These are phyloP conservation scores for Cadophora malorum DNA, from an alignment of 2,329 filamentous ascomycete species.

Conservation along the genomic window DNA sequence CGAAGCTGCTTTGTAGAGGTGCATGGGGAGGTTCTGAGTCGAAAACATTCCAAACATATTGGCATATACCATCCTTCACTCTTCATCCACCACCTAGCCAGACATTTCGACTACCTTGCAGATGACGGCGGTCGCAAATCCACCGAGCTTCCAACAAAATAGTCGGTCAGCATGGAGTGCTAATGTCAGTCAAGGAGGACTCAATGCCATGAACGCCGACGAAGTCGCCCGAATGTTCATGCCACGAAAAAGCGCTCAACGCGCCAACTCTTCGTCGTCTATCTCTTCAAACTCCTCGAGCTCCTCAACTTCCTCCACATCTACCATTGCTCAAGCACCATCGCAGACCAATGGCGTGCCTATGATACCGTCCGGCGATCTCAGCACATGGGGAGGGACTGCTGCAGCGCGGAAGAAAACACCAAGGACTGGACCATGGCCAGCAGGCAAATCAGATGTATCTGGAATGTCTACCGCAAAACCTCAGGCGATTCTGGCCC, in stretches of 20 bases:
- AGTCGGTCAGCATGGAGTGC: slow-evolving; percentile 70
- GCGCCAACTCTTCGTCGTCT: slow-evolving; percentile 91
- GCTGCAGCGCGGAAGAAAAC: slow-evolving; percentile 57
- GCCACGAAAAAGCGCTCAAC: slow-evolving; percentile 84
- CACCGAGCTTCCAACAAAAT: slow-evolving; percentile 67
- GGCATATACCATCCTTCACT: slow-evolving; percentile 27
- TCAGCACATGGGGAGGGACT: slow-evolving; percentile 43
- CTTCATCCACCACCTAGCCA: slow-evolving; percentile 19
- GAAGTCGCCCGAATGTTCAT: slow-evolving; percentile 88
- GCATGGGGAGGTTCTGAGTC: slow-evolving; percentile 31
- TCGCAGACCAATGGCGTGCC: slow-evolving; percentile 65
- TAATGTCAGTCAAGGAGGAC: slow-evolving; percentile 64
- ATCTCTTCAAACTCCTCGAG: slow-evolving; percentile 69
- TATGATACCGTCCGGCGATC: slow-evolving; percentile 39
- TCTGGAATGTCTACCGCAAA: slow-evolving; percentile 66
- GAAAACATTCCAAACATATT: slow-evolving; percentile 32
- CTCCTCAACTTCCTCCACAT: slow-evolving; percentile 55
- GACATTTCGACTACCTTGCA: slow-evolving; percentile 33
- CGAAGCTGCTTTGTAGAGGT: slow-evolving; percentile 31
- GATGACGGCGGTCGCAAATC: slow-evolving; percentile 73
- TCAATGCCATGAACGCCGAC: slow-evolving; percentile 79
- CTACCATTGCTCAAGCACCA: slow-evolving; percentile 67
- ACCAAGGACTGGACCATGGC: slow-evolving; percentile 62
- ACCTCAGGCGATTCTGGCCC: slow-evolving; percentile 65
- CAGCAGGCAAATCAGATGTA: slow-evolving; percentile 69